These are phyloP conservation scores for Xerocomus amazonicus DNA, from an alignment of 1,284 basidiomycete species.

Conservation along the genomic window DNA sequence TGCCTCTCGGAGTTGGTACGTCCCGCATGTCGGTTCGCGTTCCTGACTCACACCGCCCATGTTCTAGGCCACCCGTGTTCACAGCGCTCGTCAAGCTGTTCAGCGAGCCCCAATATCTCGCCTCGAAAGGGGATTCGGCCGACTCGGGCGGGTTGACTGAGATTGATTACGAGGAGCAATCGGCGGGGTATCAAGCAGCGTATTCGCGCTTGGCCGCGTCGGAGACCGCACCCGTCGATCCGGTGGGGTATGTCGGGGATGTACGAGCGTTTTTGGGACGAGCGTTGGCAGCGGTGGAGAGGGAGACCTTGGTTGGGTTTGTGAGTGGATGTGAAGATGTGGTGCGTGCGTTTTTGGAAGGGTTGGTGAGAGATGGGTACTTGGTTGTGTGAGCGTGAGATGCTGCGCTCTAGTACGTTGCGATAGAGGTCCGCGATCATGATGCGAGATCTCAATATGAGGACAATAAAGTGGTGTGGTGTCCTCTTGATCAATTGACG, in stretches of 20 bases:
- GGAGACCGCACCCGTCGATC: constrained; percentile 51
- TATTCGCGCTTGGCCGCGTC: constrained; percentile 91
- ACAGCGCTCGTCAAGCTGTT: constrained; percentile 78
- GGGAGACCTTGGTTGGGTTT: constrained; percentile 37
- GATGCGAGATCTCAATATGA: too few relatives aligned
- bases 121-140: constrained; percentile 35
- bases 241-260: constrained; percentile 58
- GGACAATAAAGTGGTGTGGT: too few relatives aligned
- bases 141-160: constrained; percentile 59
- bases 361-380: constrained; percentile 40
- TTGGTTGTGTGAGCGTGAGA: constrained; percentile 14
- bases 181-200: constrained; percentile 88
- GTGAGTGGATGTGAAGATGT: constrained; percentile 34
- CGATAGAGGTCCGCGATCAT: too few relatives aligned
- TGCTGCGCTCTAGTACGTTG: too few relatives aligned
- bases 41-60: not conserved
- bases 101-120: constrained; percentile 68
- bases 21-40: not conserved
- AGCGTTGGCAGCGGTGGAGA: constrained; percentile 38
- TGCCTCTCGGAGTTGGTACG: constrained; percentile 68
- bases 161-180: constrained; percentile 87
- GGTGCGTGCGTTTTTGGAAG: constrained; percentile 44
- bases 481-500: too few relatives aligned
- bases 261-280: constrained; percentile 50
- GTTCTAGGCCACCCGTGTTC: constrained; percentile 63